Percentiles rank a stretch among this genome's conserved stretches.
Conservation (phyloP, 352 stramenopile species). For the Plasmopara muralis region DNA sequence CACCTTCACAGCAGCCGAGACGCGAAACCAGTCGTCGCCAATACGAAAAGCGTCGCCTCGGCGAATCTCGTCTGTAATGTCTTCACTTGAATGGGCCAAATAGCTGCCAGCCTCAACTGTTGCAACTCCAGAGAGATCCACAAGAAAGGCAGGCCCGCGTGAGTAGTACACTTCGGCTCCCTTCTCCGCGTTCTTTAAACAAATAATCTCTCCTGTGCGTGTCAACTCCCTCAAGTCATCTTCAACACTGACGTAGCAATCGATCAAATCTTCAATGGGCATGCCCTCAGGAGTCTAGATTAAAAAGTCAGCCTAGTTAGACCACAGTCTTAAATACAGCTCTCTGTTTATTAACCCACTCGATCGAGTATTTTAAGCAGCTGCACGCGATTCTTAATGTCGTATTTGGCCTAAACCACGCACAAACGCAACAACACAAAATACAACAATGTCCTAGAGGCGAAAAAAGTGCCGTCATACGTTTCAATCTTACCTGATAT, state of each 20-base stretch:
- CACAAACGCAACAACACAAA: not conserved
- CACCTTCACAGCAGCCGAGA: conserved; percentile 71
- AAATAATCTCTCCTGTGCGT: conserved; percentile 74
- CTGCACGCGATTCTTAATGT: conserved; percentile 80
- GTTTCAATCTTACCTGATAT: conserved; percentile 44
- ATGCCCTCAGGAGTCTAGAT: conserved; percentile 72
- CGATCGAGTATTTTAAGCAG: conserved; percentile 73
- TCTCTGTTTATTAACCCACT: conserved; percentile 14
- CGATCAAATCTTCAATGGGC: conserved; percentile 74
- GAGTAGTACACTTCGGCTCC: conserved; percentile 75
- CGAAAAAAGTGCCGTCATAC: not conserved
- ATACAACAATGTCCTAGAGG: not conserved
- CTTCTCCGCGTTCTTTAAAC: conserved; percentile 77
- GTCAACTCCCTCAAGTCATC: conserved; percentile 69
- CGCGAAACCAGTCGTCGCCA: conserved; percentile 77
- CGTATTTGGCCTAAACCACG: conserved; percentile 69
- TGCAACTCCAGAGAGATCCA: conserved; percentile 61
- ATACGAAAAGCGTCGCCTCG: conserved; percentile 66
- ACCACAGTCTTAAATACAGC: no score
- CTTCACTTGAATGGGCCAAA: conserved; percentile 52
- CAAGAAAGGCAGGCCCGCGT: conserved; percentile 54
- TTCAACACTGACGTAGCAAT: conserved; percentile 76
- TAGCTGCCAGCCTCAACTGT: conserved; percentile 73
- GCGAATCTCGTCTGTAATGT: conserved; percentile 62
- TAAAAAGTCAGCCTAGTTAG: no score